Percentiles rank a stretch among this genome's conserved stretches.
phyloP scores from a whole-genome alignment of 805 yeast genomes.

The Maudiozyma serrabonitensis region DNA sequence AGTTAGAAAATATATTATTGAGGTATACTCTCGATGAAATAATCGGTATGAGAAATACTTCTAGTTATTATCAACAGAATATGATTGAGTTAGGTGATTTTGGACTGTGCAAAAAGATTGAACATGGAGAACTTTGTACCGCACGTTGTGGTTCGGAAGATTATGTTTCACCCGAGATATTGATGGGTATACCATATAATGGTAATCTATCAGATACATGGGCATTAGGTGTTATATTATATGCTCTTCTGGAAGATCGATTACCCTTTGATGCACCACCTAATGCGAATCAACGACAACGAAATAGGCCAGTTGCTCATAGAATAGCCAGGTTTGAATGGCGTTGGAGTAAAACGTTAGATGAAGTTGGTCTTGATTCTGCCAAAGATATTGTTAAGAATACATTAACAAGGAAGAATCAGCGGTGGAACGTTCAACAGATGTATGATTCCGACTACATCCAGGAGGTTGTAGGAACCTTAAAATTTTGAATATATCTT shows the following conservation, averaged over 20 bases:
- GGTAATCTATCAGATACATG: conserved; percentile 89
- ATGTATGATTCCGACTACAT: conserved; percentile 19
- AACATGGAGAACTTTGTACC: conserved; percentile 50
- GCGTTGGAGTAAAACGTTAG: conserved; percentile 60
- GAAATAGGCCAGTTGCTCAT: conserved; percentile 51
- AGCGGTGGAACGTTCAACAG: conserved; percentile 22
- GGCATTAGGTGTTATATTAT: conserved; percentile 90
- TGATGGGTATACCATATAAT: conserved; percentile 84
- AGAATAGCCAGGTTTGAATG: conserved; percentile 88
- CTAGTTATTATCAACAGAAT: conserved; percentile 7
- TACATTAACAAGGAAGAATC: conserved; percentile 23
- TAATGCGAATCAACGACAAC: conserved; percentile 30
- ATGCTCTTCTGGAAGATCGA: conserved; percentile 73
- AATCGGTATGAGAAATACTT: conserved; percentile 8
- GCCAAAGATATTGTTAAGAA: conserved; percentile 23
- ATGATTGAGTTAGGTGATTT: conserved; percentile 70
- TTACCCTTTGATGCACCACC: conserved; percentile 90
- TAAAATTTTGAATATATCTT: conserved; percentile 3
- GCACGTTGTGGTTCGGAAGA: conserved; percentile 96
- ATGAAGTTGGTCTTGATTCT: conserved; percentile 17
- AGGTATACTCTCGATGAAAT: conserved; percentile 32
- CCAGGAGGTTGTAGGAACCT: conserved; percentile 2
- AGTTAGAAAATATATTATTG: conserved; percentile 73
- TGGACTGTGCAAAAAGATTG: conserved; percentile 71
- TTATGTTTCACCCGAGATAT: conserved; percentile 87